These are phyloP conservation scores for Diplosphaera chodatii DNA, from an alignment of 139 green algal species.

Conservation along the genomic window DNA sequence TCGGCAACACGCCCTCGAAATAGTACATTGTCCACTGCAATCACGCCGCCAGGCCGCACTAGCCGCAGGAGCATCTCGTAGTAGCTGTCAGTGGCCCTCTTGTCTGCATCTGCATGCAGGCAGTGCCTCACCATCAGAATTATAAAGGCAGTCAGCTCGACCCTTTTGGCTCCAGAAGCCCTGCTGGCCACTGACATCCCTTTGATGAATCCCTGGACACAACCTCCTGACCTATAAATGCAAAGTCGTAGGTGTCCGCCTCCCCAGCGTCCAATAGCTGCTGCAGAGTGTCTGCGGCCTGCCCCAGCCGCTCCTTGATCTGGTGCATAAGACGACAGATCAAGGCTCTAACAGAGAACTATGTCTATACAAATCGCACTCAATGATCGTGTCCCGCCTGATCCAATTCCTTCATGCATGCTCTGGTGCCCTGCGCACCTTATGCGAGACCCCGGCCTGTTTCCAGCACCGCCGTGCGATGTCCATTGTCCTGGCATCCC, in stretches of 20 bases:
- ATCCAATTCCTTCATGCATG: too few relatives aligned
- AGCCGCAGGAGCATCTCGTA: constrained; percentile 81
- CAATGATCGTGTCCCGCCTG: too few relatives aligned
- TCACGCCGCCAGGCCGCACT: constrained; percentile 76
- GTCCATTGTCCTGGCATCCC: constrained; percentile 52
- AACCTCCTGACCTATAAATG: constrained; percentile 82
- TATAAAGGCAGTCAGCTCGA: too few relatives aligned
- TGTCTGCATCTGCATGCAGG: constrained; percentile 75
- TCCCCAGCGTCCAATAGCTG: constrained; percentile 29
- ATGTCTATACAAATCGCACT: too few relatives aligned
- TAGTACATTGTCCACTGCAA: constrained; percentile 91
- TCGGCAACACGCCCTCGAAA: constrained; percentile 48
- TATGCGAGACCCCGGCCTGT: constrained; percentile 53
- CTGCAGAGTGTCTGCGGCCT: constrained; percentile 27
- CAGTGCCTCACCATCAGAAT: too few relatives aligned
- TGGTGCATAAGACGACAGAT: too few relatives aligned
- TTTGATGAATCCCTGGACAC: too few relatives aligned
- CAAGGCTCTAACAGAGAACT: too few relatives aligned
- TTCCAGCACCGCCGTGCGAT: constrained; percentile 66
- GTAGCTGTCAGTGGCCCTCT: constrained; percentile 74
- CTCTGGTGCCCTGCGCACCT: constrained; percentile 16
- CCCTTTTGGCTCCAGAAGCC: too few relatives aligned
- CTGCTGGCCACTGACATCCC: too few relatives aligned
- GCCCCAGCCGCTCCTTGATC: constrained; percentile 22
- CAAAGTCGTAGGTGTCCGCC: constrained; percentile 67